phyloP scores from a whole-genome alignment of 2,329 filamentous ascomycete species.

The Diaporthe amygdali region DNA sequence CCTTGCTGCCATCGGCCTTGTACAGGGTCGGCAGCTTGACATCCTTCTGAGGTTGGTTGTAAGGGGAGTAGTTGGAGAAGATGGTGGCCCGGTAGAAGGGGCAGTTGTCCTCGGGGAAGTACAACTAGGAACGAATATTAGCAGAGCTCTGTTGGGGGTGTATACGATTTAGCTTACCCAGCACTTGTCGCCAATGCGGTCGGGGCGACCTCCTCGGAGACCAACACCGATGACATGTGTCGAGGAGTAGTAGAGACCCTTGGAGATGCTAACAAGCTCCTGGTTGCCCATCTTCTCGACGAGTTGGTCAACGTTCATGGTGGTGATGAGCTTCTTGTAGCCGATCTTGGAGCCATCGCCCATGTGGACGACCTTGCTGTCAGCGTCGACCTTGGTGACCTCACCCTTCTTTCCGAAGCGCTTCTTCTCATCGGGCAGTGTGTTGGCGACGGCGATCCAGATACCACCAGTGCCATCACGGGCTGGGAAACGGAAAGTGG shows the following conservation, averaged over 20 bases:
- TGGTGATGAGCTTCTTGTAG: constrained; percentile 92
- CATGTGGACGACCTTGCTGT: constrained; percentile 81
- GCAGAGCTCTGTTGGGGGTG: constrained; percentile 25
- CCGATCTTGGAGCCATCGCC: constrained; percentile 85
- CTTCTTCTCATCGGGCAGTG: constrained; percentile 89
- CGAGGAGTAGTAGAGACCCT: constrained; percentile 94
- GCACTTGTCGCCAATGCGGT: constrained; percentile 99
- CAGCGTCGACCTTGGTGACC: constrained; percentile 86
- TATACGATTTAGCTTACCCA: constrained; percentile 65
- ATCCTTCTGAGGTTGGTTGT: constrained; percentile 89
- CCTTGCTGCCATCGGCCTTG: constrained; percentile 84
- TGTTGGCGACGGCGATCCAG: constrained; percentile 97
- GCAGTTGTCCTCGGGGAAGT: constrained; percentile 99
- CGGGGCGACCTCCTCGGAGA: constrained; percentile 87
- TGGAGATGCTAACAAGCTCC: constrained; percentile 81
- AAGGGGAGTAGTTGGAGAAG: constrained; percentile 99
- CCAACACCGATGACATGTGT: constrained; percentile 98
- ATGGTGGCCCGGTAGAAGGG: constrained; percentile 99
- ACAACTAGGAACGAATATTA: constrained; percentile 61
- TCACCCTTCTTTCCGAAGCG: constrained; percentile 84
- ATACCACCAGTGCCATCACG: constrained; percentile 96
- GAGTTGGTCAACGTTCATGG: constrained; percentile 92
- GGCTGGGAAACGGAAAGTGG: constrained; percentile 97
- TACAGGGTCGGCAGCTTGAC: constrained; percentile 87
- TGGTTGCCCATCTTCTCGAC: constrained; percentile 87